These are phyloP conservation scores for Ogataea degrootiae DNA, from an alignment of 805 yeast species.

Conservation along the genomic window DNA sequence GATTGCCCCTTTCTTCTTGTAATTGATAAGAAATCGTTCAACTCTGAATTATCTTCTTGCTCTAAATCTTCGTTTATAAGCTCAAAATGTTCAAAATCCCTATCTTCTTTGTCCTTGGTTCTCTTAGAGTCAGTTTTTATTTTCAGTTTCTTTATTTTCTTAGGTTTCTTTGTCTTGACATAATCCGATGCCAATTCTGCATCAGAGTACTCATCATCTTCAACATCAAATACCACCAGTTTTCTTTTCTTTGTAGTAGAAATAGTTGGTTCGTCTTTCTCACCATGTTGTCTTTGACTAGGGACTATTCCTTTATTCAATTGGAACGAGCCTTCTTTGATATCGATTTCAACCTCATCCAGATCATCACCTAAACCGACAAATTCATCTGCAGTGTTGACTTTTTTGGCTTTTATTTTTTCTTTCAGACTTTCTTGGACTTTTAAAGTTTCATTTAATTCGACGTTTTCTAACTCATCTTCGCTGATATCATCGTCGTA, in stretches of 20 bases:
- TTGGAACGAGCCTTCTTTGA: constrained; percentile 20
- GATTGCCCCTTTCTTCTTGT: constrained; percentile 27
- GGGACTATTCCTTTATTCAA: constrained; percentile 18
- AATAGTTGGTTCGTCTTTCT: background rate
- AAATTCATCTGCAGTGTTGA: constrained; percentile 11
- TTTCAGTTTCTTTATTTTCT: constrained; percentile 20
- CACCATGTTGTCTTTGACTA: background rate
- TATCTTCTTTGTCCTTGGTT: constrained; percentile 15
- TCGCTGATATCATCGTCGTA: constrained; percentile 33
- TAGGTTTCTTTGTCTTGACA: constrained; percentile 10
- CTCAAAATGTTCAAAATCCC: constrained; percentile 22
- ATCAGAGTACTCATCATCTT: constrained; percentile 12
- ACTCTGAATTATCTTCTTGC: constrained; percentile 22
- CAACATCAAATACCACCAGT: constrained; percentile 11
- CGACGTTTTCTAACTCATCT: constrained; percentile 37
- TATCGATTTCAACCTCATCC: constrained; percentile 21
- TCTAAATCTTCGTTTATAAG: constrained; percentile 25
- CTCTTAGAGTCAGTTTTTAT: constrained; percentile 9
- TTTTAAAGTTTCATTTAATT: constrained; percentile 11
- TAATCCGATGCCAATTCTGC: constrained; percentile 6
- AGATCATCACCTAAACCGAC: constrained; percentile 9
- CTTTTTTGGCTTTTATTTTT: constrained; percentile 28
- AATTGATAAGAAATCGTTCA: constrained; percentile 24
- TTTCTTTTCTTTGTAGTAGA: constrained; percentile 6
- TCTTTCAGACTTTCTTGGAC: constrained; percentile 16